Conservation (phyloP, 495 filamentous ascomycete genomes). For the Rostrohypoxylon terebratum region DNA sequence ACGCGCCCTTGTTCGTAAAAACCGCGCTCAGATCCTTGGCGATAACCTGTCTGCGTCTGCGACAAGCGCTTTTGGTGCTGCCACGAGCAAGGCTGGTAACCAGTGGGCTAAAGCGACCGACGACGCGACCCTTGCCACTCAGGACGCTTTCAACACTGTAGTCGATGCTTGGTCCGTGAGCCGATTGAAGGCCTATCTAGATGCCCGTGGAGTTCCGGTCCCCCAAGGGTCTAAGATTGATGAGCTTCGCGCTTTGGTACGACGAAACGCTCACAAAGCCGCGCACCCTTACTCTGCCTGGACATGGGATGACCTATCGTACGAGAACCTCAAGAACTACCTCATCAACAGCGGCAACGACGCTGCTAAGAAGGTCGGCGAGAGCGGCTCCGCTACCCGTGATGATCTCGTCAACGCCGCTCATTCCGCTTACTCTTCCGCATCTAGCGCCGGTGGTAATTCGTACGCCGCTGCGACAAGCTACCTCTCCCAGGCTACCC, state of each 20-base stretch:
- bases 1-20: constrained; percentile 88
- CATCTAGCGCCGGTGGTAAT: constrained; percentile 72
- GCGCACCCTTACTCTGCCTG: constrained; percentile 77
- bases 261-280: constrained; percentile 78
- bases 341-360: constrained; percentile 67
- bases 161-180: constrained; percentile 76
- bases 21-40: constrained; percentile 78
- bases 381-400: constrained; percentile 73
- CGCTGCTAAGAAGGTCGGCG: constrained; percentile 74
- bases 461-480: constrained; percentile 81
- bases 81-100: constrained; percentile 84
- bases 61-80: constrained; percentile 77
- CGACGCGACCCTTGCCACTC: constrained; percentile 69
- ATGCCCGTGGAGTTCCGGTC: constrained; percentile 75
- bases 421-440: constrained; percentile 74
- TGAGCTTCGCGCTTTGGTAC: constrained; percentile 80
- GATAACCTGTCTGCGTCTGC: constrained; percentile 73
- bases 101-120: constrained; percentile 81
- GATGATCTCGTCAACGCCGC: constrained; percentile 80
- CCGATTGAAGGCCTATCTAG: constrained; percentile 81
- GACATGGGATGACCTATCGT: constrained; percentile 87
- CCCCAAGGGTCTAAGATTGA: constrained; percentile 81
- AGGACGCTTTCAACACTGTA: constrained; percentile 74
- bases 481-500: constrained; percentile 75
- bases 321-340: constrained; percentile 80